Base-by-base conservation (phyloP, 2,329 filamentous ascomycete species). In the Ilyonectria destructans region DNA sequence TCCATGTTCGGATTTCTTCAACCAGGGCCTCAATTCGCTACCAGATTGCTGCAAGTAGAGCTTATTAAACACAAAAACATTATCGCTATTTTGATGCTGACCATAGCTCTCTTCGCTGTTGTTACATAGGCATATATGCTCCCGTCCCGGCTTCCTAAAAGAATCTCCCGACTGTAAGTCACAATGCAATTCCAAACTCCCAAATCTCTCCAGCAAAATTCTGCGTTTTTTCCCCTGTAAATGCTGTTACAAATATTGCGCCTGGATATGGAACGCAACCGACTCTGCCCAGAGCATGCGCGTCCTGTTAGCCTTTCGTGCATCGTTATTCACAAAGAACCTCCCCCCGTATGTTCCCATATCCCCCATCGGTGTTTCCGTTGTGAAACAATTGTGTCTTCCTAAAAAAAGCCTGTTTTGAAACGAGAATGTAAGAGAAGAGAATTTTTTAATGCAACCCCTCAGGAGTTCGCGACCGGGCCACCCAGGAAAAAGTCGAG, bases 401-500 rank as follows among this genome's bases (percentile, higher is more conserved):
- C 46, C 19, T 12, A 60, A 59, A 52, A 58, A 62, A 31, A 23
- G 19, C 29, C 37, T 19, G n/a, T 23, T 46, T 48, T 65, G 56
- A 65, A 61, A 66, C 40, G n/a, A 48, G 29, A 62, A 57, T 23
- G 29, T 49, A 19, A n/a, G 56, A 37, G 40, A 67, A 65, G 35
- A 48, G 45, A 55, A 48, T 56, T 17, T 37, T 21, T 29, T 51
- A 33, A 40, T 35, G 37, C 43, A 19, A 17, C 21, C 26, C 46
- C 21, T 63, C 48, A 68, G 21, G 55, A 59, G 56, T 49, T 59
- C 48, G 62, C 54, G 13, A 65, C 69, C 8, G 77, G 67, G 23
- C 77, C 76, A 21, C 76, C 79, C 31, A 95, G 82, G 76, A 95
- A 95, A 81, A 94, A 95, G 78, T 96, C 93, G 74, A 96, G 82